phyloP scores from a whole-genome alignment of 129 eudicot species.

The Gnaphalium uliginosum region DNA sequence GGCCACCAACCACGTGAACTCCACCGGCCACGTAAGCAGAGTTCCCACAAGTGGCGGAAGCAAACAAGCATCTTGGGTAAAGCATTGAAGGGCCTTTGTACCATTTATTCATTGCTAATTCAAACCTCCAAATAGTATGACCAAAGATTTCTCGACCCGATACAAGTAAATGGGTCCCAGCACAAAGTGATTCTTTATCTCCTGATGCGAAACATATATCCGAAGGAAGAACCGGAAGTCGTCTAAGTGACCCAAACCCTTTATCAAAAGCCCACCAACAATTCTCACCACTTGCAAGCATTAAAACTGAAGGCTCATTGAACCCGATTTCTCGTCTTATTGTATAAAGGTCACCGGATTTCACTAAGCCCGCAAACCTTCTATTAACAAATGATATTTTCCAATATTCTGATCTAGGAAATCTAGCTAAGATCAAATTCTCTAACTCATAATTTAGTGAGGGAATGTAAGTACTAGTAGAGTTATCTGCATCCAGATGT shows the following conservation, averaged over 20 bases:
- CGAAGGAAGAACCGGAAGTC: constrained; percentile 64
- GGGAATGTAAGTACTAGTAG: constrained; percentile 34
- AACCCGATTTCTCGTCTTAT: constrained; percentile 52
- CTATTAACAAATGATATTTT: constrained; percentile 55
- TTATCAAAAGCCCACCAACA: constrained; percentile 80
- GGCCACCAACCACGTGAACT: constrained; percentile 27
- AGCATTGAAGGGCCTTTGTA: constrained; percentile 72
- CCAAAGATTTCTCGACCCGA: constrained; percentile 73
- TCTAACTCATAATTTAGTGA: constrained; percentile 74
- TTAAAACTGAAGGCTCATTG: constrained; percentile 65
- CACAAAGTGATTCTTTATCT: constrained; percentile 81
- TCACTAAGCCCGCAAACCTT: constrained; percentile 45
- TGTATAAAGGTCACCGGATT: constrained; percentile 54
- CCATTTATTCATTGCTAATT: constrained; percentile 63
- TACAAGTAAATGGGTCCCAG: constrained; percentile 88
- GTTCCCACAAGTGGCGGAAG: constrained; percentile 76
- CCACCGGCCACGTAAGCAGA: constrained; percentile 88
- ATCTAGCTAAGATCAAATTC: constrained; percentile 63
- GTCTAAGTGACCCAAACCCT: constrained; percentile 53
- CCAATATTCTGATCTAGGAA: constrained; percentile 73
- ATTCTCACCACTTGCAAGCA: constrained; percentile 68
- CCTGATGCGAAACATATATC: constrained; percentile 60
- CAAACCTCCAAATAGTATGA: constrained; percentile 69
- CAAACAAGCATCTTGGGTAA: constrained; percentile 80
- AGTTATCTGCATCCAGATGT: constrained; percentile 91